Conservation (phyloP, 2,329 filamentous ascomycete genomes). For the Chalaropsis ovoidea region DNA sequence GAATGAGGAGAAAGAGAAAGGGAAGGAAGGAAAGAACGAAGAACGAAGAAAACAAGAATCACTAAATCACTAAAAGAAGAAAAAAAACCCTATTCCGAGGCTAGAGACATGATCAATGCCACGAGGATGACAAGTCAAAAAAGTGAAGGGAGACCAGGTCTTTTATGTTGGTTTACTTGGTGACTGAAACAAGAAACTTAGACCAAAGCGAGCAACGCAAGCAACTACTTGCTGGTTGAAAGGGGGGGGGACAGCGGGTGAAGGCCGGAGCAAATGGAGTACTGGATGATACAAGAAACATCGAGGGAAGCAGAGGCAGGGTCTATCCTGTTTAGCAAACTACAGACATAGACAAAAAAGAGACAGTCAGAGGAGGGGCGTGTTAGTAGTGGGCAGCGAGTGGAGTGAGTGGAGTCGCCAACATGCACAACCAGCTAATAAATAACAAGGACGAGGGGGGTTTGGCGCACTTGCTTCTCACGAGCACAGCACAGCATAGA, state of each 20-base stretch:
- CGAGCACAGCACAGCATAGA: neutral
- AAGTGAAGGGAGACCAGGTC: conserved; percentile 14
- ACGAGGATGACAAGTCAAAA: conserved; percentile 9
- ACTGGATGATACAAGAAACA: neutral
- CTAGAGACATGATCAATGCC: conserved; percentile 13
- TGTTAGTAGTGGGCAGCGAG: neutral
- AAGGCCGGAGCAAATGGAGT: neutral
- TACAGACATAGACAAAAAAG: neutral
- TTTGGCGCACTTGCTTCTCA: neutral
- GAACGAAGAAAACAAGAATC: neutral
- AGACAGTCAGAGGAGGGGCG: neutral
- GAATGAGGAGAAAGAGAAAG: neutral
- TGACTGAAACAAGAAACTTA: neutral
- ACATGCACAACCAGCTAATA: neutral
- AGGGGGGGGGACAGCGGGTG: conserved; percentile 3
- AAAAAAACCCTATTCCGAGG: conserved; percentile 12
- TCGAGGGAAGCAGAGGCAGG: neutral
- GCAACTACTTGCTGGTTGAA: neutral
- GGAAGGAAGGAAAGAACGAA: conserved; percentile 7
- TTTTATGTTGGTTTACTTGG: conserved; percentile 13
- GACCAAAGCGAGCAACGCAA: neutral
- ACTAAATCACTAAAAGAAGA: conserved; percentile 8
- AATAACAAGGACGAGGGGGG: neutral
- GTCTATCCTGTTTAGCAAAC: conserved; percentile 1
- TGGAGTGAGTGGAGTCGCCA: neutral